A percentile compares a stretch with the other conserved stretches of the same genome.
phyloP scores from a whole-genome alignment of 1,139 yeast genomes.

The Geotrichum europaeum region DNA sequence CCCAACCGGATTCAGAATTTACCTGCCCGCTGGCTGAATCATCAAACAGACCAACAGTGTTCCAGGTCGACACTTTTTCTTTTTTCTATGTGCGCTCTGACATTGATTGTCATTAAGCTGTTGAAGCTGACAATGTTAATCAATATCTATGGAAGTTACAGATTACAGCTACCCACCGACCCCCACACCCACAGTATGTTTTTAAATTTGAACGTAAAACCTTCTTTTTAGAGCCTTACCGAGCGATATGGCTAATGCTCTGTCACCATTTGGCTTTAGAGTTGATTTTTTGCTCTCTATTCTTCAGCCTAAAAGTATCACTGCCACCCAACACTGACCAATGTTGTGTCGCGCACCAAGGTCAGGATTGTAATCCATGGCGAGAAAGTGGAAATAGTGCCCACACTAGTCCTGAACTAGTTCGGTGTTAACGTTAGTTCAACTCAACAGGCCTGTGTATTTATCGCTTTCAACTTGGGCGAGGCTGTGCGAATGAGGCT shows the following conservation, averaged over 20 bases:
- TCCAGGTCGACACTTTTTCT: neutral
- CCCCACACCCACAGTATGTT: neutral
- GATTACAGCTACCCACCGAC: no score
- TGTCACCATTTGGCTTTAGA: neutral
- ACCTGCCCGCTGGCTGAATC: no score
- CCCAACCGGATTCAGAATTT: no score
- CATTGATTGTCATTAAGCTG: neutral
- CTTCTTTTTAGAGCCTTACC: neutral
- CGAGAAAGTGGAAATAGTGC: neutral
- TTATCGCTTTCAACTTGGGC: neutral
- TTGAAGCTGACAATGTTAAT: neutral
- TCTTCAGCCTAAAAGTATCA: no score
- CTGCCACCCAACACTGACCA: neutral
- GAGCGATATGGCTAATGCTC: neutral
- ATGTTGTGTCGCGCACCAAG: neutral
- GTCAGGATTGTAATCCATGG: neutral
- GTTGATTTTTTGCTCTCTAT: neutral
- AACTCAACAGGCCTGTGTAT: neutral
- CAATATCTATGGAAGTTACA: no score
- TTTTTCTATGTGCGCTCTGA: neutral
- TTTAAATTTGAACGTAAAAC: neutral
- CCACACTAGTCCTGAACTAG: neutral
- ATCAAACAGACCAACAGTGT: no score
- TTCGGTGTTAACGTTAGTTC: neutral
- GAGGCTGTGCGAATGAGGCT: slow-evolving; percentile 1